phyloP scores from a whole-genome alignment of 1,284 basidiomycete species.

The Sporisorium reilianum region DNA sequence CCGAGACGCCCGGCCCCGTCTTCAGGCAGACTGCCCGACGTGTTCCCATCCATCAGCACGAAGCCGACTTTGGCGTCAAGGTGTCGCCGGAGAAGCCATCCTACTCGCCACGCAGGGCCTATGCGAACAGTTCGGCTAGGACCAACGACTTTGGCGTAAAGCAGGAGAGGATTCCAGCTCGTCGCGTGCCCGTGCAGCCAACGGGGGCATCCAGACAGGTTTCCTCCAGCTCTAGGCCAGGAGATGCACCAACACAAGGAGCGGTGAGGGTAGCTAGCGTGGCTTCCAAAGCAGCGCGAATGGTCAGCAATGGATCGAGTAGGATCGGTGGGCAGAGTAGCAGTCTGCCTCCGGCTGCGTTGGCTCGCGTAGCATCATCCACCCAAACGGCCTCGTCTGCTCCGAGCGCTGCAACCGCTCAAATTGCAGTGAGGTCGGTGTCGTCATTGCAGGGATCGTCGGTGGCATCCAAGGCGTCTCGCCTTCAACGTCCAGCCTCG shows the following conservation, averaged over 20 bases:
- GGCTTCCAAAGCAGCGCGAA: constrained; percentile 30
- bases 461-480: constrained; percentile 36
- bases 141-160: constrained; percentile 25
- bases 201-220: constrained; percentile 6
- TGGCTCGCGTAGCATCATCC: constrained; percentile 15
- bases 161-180: constrained; percentile 40
- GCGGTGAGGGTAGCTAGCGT: constrained; percentile 25
- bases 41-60: constrained; percentile 48
- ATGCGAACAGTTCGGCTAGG: constrained; percentile 40
- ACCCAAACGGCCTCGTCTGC: neutral
- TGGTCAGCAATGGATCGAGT: constrained; percentile 18
- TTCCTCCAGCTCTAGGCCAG: constrained; percentile 12
- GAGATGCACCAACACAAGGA: neutral
- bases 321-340: constrained; percentile 21
- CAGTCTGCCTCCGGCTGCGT: constrained; percentile 21
- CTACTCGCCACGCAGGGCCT: constrained; percentile 33
- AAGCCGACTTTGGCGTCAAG: constrained; percentile 51
- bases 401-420: neutral
- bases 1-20: constrained; percentile 33
- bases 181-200: constrained; percentile 30
- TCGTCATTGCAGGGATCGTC: constrained; percentile 20
- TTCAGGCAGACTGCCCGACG: constrained; percentile 50
- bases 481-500: constrained; percentile 30
- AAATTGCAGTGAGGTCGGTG: neutral
- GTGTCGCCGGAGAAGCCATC: constrained; percentile 39